phyloP scores from a whole-genome alignment of 2,329 filamentous ascomycete species.

The Diaporthe batatas region DNA sequence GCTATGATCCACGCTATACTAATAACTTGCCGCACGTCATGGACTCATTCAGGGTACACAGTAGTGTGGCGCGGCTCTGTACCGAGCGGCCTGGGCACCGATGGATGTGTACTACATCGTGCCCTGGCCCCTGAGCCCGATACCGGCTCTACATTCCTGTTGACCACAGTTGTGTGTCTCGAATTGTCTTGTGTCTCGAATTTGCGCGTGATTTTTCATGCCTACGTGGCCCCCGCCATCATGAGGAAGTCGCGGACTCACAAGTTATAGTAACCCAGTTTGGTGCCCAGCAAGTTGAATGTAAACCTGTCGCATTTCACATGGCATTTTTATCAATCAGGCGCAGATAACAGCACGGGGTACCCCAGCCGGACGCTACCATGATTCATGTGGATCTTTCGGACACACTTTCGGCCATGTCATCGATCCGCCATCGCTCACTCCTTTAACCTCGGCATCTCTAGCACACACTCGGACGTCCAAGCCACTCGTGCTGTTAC shows the following conservation, averaged over 20 bases:
- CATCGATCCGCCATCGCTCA: slow-evolving; percentile 32
- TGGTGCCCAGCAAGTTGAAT: background rate
- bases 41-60: slow-evolving; percentile 5
- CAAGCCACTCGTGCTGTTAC: slow-evolving; percentile 12
- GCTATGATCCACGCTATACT: background rate
- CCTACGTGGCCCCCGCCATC: background rate
- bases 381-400: slow-evolving; percentile 30
- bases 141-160: background rate
- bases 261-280: background rate
- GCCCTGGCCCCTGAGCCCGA: background rate
- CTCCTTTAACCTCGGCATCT: slow-evolving; percentile 32
- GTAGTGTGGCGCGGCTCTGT: background rate
- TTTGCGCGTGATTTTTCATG: background rate
- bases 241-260: background rate
- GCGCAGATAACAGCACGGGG: slow-evolving; percentile 13
- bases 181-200: background rate
- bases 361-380: slow-evolving; percentile 22
- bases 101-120: background rate
- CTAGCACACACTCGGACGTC: slow-evolving; percentile 3
- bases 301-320: slow-evolving; percentile 2
- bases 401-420: slow-evolving; percentile 22
- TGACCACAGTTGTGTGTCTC: background rate
- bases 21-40: slow-evolving; percentile 21
- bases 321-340: slow-evolving; percentile 14
- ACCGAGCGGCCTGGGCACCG: background rate